Conservation (phyloP, 140 eudicot genomes). For the Senecio squalidus region DNA sequence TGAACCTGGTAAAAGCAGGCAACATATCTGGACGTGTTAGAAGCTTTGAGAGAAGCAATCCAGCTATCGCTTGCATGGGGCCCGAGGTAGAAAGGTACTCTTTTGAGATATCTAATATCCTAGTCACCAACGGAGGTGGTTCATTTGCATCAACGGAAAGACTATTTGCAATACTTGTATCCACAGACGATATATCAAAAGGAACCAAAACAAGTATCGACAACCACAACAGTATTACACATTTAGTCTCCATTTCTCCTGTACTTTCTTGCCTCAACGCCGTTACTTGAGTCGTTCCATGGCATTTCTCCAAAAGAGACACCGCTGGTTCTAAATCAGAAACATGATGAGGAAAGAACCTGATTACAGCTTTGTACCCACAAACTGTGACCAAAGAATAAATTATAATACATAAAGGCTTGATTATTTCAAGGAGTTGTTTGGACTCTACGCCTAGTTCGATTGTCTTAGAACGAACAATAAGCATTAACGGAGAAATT, state of each 20-base stretch:
- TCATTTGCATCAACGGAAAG: conserved; percentile 40
- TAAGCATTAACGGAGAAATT: conserved; percentile 75
- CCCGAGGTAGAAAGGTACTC: conserved; percentile 90
- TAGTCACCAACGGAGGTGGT: conserved; percentile 77
- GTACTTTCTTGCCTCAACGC: conserved; percentile 91
- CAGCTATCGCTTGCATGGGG: conserved; percentile 94
- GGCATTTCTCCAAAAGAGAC: conserved; percentile 82
- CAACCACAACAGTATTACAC: conserved; percentile 84
- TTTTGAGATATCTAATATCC: conserved; percentile 66
- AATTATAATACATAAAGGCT: conserved; percentile 69
- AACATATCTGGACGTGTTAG: conserved; percentile 95
- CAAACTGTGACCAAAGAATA: conserved; percentile 86
- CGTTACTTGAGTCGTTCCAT: conserved; percentile 44
- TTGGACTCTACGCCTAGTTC: conserved; percentile 59
- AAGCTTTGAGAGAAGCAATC: conserved; percentile 88
- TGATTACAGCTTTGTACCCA: conserved; percentile 90
- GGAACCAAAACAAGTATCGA: conserved; percentile 93
- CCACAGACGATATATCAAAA: conserved; percentile 93
- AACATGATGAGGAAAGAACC: conserved; percentile 97
- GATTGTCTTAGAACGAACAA: conserved; percentile 67
- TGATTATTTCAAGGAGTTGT: conserved; percentile 63
- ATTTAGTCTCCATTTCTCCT: conserved; percentile 97
- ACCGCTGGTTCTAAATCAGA: conserved; percentile 97
- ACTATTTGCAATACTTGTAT: conserved; percentile 64
- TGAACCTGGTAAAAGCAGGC: conserved; percentile 79